phyloP scores from a whole-genome alignment of 2,329 filamentous ascomycete genomes.

The Ophiocordyceps unilateralis region DNA sequence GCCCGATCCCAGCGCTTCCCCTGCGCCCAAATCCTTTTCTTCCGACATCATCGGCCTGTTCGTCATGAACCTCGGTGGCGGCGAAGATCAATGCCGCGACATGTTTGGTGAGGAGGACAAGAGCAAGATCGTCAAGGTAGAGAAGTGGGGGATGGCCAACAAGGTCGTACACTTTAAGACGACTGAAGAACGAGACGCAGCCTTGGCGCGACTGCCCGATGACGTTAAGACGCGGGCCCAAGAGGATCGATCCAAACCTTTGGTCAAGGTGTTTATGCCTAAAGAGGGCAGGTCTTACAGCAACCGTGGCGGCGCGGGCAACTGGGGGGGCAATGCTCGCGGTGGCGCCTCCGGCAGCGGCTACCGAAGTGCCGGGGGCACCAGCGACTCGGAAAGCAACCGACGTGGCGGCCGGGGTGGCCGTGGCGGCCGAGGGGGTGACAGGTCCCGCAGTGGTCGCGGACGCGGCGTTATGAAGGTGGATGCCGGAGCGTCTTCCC shows the following conservation, averaged over 20 bases:
- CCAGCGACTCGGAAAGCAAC: slow-evolving; percentile 47
- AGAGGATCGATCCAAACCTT: slow-evolving; percentile 60
- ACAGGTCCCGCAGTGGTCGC: slow-evolving; percentile 38
- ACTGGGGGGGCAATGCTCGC: slow-evolving; percentile 48
- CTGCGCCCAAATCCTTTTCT: slow-evolving; percentile 39
- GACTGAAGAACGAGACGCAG: slow-evolving; percentile 61
- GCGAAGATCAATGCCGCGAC: slow-evolving; percentile 65
- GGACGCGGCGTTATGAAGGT: slow-evolving; percentile 41
- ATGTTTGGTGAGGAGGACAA: slow-evolving; percentile 73
- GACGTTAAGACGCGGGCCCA: slow-evolving; percentile 58
- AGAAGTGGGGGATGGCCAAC: slow-evolving; percentile 63
- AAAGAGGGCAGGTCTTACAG: slow-evolving; percentile 37
- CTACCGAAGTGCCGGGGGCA: slow-evolving; percentile 70
- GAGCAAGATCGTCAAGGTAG: slow-evolving; percentile 60
- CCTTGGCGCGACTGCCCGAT: slow-evolving; percentile 55
- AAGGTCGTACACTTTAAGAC: slow-evolving; percentile 77
- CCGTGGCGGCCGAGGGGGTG: slow-evolving; percentile 39
- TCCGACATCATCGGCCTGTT: slow-evolving; percentile 73
- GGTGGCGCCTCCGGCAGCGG: slow-evolving; percentile 47
- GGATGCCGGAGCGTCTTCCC: slow-evolving; percentile 35
- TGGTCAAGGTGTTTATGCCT: slow-evolving; percentile 69
- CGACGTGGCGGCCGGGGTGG: slow-evolving; percentile 38
- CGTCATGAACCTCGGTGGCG: slow-evolving; percentile 70
- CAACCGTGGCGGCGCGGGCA: slow-evolving; percentile 47
- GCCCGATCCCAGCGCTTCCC: slow-evolving; percentile 35